Base-by-base conservation (phyloP, 208 protist genomes). In the Trypanosoma congolense region DNA sequence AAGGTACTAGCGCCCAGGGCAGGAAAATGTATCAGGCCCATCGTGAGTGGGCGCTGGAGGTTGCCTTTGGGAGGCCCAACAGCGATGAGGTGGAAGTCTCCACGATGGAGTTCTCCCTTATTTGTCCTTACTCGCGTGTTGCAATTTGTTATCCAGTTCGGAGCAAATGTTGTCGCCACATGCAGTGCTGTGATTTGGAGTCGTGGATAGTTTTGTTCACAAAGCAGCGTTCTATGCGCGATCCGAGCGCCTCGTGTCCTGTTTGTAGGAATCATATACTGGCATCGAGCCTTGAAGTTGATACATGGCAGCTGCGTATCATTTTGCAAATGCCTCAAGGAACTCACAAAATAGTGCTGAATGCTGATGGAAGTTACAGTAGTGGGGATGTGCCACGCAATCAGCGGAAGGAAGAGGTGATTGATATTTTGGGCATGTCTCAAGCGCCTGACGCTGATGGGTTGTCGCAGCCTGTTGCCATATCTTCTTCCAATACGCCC, bases 131-230 rank as follows among this genome's bases (percentile, higher is more conserved):
- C 70, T 91, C 88, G 18, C 80, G 76, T 9, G 60, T 81, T 25
- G 70, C 74, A 8, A 81, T 95, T 33, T 40, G 26, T 35, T 45
- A 70, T 19, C 88, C 84, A 4, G 85, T 92, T 40, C 76, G 88
- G 31, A 90, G 88, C 70, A 51, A 49, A 24, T 64, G 80, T 26
- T 95, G 88, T 65, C 70, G 60, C 35, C 88, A 95, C 54, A 57
- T 95, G 26, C 88, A 95, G 61, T 95, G 88, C 77, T 95, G 88
- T 60, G 88, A 95, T 56, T 53, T 95, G 33, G 80, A 92, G 22
- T 92, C 84, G 36, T 95, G 88, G 85, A 66, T 92, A 51, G 64
- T 80, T 28, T 66, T 95, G 65, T 72, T 95, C 19, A 70, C 73
- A 35, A 84, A 88, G 52, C 72, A 73, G 46, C 77, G 83, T 33